These are phyloP conservation scores for Syncephalastrum contaminatum DNA, from an alignment of 371 early-diverging fungal genomes.

Conservation along the genomic window DNA sequence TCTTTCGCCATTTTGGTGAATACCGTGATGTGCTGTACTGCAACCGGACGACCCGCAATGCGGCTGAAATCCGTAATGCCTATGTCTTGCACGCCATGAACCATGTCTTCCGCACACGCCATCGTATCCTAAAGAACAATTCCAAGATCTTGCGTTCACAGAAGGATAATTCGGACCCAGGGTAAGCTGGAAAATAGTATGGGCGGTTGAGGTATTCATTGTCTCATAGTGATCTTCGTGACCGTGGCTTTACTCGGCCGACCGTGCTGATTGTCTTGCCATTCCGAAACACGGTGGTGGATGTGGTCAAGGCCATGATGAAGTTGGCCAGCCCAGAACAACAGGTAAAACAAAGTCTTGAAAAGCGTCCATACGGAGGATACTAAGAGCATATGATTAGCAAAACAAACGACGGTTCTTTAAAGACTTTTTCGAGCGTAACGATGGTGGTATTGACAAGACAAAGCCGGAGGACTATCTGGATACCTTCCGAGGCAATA, in stretches of 20 bases:
- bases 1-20: slow-evolving; percentile 67
- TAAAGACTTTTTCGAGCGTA: slow-evolving; percentile 67
- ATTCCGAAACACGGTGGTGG: slow-evolving; percentile 80
- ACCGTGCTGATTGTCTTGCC: slow-evolving; percentile 90
- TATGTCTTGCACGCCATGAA: slow-evolving; percentile 88
- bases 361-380: too few species aligned
- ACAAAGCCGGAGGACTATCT: slow-evolving; percentile 82
- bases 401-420: slow-evolving; percentile 81
- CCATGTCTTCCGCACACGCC: slow-evolving; percentile 78
- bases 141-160: slow-evolving; percentile 64
- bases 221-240: slow-evolving; percentile 71
- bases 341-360: slow-evolving; percentile 45
- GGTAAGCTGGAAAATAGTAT: slow-evolving; percentile 18
- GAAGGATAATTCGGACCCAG: slow-evolving; percentile 43
- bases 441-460: slow-evolving; percentile 57
- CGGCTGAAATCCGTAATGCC: slow-evolving; percentile 65
- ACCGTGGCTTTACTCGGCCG: slow-evolving; percentile 96
- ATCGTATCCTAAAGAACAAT: slow-evolving; percentile 81
- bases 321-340: slow-evolving; percentile 79
- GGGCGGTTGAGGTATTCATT: background rate
- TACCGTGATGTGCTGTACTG: slow-evolving; percentile 80
- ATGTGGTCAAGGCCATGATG: slow-evolving; percentile 76
- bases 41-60: slow-evolving; percentile 59
- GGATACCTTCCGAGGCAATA: slow-evolving; percentile 88
- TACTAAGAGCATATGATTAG: slow-evolving; percentile 10